phyloP scores from a whole-genome alignment of 306 rosid genomes.

The Dryas drummondii region DNA sequence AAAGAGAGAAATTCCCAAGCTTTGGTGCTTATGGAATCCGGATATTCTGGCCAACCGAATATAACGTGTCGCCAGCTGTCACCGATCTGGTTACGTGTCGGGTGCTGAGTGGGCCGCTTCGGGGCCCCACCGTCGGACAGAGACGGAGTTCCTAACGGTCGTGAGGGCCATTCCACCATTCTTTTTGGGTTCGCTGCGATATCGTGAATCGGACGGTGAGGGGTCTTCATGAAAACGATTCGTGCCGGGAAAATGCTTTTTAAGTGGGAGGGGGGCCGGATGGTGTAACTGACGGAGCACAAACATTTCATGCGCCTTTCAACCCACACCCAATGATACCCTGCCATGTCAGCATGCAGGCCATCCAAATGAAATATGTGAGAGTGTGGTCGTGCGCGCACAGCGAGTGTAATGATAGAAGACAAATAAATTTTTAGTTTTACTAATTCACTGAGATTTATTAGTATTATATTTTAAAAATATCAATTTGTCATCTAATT shows the following conservation, averaged over 20 bases:
- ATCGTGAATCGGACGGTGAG: constrained; percentile 24
- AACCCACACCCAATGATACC: neutral
- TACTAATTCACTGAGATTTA: no score
- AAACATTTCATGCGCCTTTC: neutral
- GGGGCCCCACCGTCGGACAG: constrained; percentile 29
- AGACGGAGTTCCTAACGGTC: constrained; percentile 53
- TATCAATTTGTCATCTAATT: no score
- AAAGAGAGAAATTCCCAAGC: neutral
- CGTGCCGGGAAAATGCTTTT: neutral
- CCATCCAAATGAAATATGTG: no score
- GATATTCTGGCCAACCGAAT: constrained; percentile 36
- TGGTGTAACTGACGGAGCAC: neutral
- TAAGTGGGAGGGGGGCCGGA: neutral
- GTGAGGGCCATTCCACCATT: constrained; percentile 30
- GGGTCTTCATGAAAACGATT: neutral
- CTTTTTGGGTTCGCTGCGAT: neutral
- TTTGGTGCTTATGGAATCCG: constrained; percentile 33
- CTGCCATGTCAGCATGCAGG: neutral
- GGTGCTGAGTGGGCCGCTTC: constrained; percentile 7
- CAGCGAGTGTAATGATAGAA: no score
- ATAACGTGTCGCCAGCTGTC: constrained; percentile 37
- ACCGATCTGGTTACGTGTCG: constrained; percentile 17
- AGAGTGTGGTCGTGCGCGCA: no score
- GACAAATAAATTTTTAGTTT: no score
- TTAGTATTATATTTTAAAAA: no score